phyloP scores from a whole-genome alignment of 306 rosid genomes.

The Glycyrrhiza uralensis region DNA sequence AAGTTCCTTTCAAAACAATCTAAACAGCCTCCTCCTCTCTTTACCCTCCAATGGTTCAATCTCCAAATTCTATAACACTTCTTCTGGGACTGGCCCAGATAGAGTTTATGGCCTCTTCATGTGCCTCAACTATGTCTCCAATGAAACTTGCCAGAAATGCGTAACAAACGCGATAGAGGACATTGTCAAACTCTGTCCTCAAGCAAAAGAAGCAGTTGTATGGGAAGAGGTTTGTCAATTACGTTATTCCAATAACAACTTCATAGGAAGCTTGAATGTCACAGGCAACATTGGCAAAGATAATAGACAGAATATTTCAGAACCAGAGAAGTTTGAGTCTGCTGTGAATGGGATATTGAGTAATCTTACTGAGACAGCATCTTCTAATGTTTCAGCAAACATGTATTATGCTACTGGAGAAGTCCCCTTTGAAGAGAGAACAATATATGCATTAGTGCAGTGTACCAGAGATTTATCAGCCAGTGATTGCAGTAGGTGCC shows the following conservation, averaged over 20 bases:
- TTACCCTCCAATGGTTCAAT: constrained; percentile 32
- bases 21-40: constrained; percentile 19
- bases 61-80: constrained; percentile 27
- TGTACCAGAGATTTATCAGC: constrained; percentile 57
- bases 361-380: constrained; percentile 34
- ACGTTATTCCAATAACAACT: constrained; percentile 46
- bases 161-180: constrained; percentile 30
- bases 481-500: constrained; percentile 42
- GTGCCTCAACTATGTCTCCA: constrained; percentile 41
- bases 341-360: constrained; percentile 37
- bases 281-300: constrained; percentile 22
- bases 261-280: constrained; percentile 42
- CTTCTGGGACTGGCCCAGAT: constrained; percentile 26
- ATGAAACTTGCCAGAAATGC: constrained; percentile 37
- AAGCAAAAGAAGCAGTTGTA: constrained; percentile 43
- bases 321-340: constrained; percentile 31
- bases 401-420: constrained; percentile 49
- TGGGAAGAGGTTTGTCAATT: constrained; percentile 61
- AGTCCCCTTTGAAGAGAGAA: constrained; percentile 23
- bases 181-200: constrained; percentile 38
- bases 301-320: constrained; percentile 25
- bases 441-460: constrained; percentile 56
- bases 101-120: constrained; percentile 37
- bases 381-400: constrained; percentile 33
- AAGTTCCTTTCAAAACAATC: constrained; percentile 30